Conservation (phyloP, 768 basidiomycete species). For the Leccinum uliginosum region DNA sequence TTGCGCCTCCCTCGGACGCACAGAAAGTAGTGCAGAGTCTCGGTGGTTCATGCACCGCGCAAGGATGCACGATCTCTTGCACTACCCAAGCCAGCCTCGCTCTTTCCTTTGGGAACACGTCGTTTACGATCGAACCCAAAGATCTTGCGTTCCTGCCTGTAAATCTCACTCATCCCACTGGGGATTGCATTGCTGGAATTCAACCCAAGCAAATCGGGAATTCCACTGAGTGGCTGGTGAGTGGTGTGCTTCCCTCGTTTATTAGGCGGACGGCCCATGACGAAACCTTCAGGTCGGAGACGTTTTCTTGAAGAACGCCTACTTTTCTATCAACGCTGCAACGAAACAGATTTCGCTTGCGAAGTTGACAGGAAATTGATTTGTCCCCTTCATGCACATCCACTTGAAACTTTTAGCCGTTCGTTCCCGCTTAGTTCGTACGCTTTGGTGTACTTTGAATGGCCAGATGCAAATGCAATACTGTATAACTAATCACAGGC, state of each 20-base stretch:
- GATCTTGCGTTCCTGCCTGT: slow-evolving; percentile 61
- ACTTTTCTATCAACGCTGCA: slow-evolving; percentile 59
- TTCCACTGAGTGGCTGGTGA: slow-evolving; percentile 63
- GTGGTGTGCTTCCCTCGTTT: slow-evolving; percentile 19
- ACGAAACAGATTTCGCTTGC: slow-evolving; percentile 60
- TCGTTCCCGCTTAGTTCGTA: slow-evolving; percentile 1
- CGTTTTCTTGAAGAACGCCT: slow-evolving; percentile 74
- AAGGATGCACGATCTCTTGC: slow-evolving; percentile 64
- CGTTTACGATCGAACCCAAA: slow-evolving; percentile 60
- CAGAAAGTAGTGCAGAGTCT: slow-evolving; percentile 54
- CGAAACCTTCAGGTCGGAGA: slow-evolving; percentile 47
- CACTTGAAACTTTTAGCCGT: slow-evolving; percentile 1
- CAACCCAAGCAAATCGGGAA: slow-evolving; percentile 56
- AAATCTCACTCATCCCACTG: slow-evolving; percentile 45
- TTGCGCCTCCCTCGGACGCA: slow-evolving; percentile 46
- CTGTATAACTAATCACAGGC: not conserved
- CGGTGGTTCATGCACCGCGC: slow-evolving; percentile 46
- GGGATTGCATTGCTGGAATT: slow-evolving; percentile 71
- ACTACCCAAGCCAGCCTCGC: slow-evolving; percentile 48
- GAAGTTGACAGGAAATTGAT: slow-evolving; percentile 37
- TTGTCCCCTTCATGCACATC: not conserved
- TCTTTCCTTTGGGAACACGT: slow-evolving; percentile 52
- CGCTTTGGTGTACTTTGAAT: not conserved
- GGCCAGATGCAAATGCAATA: not conserved
- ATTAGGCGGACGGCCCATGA: not conserved